phyloP scores from a whole-genome alignment of 345 rosid genomes.

The Boechera divaricarpa region DNA sequence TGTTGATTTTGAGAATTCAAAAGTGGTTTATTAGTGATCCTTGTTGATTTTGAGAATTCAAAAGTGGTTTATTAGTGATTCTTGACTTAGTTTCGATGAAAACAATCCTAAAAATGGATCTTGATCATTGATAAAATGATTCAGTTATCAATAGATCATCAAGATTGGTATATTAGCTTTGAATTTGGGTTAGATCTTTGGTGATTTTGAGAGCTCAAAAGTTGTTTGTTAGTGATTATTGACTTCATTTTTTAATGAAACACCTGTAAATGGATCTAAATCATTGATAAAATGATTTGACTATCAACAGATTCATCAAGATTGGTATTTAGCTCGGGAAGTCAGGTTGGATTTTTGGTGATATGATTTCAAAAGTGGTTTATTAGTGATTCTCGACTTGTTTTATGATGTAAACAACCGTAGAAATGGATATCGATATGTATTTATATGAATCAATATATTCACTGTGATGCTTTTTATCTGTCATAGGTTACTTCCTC shows the following conservation, averaged over 20 bases:
- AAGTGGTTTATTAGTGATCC: neutral
- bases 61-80: neutral
- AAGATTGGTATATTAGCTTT: slow-evolving; percentile 13
- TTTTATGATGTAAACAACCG: neutral
- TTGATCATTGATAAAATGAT: neutral
- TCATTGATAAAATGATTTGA: neutral
- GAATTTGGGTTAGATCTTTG: neutral
- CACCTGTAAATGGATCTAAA: neutral
- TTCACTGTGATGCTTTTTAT: neutral
- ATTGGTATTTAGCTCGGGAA: slow-evolving; percentile 12
- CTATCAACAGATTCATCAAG: slow-evolving; percentile 4
- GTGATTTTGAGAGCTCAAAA: neutral
- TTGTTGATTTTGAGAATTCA: neutral
- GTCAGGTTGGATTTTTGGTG: neutral
- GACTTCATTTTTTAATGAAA: neutral
- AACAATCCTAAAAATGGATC: neutral
- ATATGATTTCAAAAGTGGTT: slow-evolving; percentile 1
- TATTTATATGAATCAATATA: neutral
- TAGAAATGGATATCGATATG: neutral
- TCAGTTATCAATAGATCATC: neutral
- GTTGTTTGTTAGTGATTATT: slow-evolving; percentile 3
- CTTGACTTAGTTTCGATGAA: neutral
- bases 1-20: neutral
- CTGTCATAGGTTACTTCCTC: slow-evolving; percentile 61
- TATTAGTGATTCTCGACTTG: neutral